Percentiles rank a stretch among this genome's conserved stretches.
Evolutionary conservation across 2,329 filamentous ascomycete genomes (phyloP).

Genomic region (Sclerotinia borealis): DNA sequence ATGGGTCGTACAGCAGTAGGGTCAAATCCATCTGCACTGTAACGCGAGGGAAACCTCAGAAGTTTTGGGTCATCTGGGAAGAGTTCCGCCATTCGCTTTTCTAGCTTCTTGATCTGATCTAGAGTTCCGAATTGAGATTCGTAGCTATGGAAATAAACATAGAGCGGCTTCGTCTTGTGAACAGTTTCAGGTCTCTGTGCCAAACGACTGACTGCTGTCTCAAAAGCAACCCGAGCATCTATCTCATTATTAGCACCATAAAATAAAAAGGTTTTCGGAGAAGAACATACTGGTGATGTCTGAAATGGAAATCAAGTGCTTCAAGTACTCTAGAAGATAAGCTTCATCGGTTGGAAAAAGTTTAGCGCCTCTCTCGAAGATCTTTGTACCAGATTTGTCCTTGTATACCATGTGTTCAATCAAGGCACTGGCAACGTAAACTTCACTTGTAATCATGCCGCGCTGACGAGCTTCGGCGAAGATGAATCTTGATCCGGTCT

Average conservation of each 20-base stretch:
- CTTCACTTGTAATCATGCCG: constrained; percentile 85
- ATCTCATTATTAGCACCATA: constrained; percentile 20
- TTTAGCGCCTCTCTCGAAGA: constrained; percentile 89
- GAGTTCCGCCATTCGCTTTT: constrained; percentile 88
- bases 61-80: constrained; percentile 82
- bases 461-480: constrained; percentile 84
- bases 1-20: constrained; percentile 76
- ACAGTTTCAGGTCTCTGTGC: constrained; percentile 69
- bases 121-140: constrained; percentile 93
- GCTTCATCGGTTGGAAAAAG: constrained; percentile 90
- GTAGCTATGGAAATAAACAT: constrained; percentile 89
- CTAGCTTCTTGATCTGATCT: constrained; percentile 81
- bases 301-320: constrained; percentile 85
- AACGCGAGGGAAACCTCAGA: constrained; percentile 69
- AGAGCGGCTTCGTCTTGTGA: constrained; percentile 74
- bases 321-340: constrained; percentile 93
- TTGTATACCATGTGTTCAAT: constrained; percentile 97
- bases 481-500: constrained; percentile 69
- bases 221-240: constrained; percentile 95
- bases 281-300: constrained; percentile 78
- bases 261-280: not conserved
- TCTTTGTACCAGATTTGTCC: constrained; percentile 85
- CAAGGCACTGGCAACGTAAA: constrained; percentile 87
- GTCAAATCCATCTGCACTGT: constrained; percentile 68
- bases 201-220: constrained; percentile 82